phyloP scores from a whole-genome alignment of 2,329 filamentous ascomycete genomes.

The Colletotrichum musae region DNA sequence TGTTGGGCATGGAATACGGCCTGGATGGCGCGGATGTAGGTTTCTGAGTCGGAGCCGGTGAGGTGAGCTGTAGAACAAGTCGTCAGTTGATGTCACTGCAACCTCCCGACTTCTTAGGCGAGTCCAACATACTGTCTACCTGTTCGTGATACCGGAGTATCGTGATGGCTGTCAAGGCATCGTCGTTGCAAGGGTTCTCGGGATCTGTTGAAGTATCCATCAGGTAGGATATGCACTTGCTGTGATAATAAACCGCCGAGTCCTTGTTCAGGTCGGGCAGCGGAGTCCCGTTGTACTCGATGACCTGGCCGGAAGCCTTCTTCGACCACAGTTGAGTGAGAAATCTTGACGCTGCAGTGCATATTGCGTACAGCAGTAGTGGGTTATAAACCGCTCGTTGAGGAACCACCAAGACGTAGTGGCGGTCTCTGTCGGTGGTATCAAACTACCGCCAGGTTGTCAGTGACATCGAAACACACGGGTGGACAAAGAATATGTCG shows the following conservation, averaged over 20 bases:
- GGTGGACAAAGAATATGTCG: neutral
- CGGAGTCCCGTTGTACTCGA: constrained; percentile 11
- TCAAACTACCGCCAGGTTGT: constrained; percentile 10
- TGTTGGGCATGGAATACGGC: constrained; percentile 26
- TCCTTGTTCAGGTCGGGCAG: constrained; percentile 17
- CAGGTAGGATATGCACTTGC: constrained; percentile 21
- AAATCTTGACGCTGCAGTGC: constrained; percentile 22
- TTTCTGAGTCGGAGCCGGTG: constrained; percentile 23
- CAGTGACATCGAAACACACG: too few relatives aligned
- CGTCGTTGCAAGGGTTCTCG: constrained; percentile 23
- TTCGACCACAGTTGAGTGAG: constrained; percentile 22
- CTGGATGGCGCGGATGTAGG: constrained; percentile 26
- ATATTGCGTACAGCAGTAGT: constrained; percentile 22
- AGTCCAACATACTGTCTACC: constrained; percentile 16
- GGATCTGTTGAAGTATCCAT: constrained; percentile 22
- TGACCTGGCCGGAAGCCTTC: neutral
- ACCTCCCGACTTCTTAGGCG: neutral
- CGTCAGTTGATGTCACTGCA: neutral
- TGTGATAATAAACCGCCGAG: constrained; percentile 23
- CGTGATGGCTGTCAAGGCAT: constrained; percentile 21
- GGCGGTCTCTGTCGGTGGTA: constrained; percentile 23
- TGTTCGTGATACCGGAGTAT: constrained; percentile 27
- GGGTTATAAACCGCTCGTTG: constrained; percentile 16
- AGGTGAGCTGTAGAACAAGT: neutral
- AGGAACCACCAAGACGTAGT: constrained; percentile 19